Conservation (phyloP, 768 basidiomycete genomes). For the Auricularia heimuer region DNA sequence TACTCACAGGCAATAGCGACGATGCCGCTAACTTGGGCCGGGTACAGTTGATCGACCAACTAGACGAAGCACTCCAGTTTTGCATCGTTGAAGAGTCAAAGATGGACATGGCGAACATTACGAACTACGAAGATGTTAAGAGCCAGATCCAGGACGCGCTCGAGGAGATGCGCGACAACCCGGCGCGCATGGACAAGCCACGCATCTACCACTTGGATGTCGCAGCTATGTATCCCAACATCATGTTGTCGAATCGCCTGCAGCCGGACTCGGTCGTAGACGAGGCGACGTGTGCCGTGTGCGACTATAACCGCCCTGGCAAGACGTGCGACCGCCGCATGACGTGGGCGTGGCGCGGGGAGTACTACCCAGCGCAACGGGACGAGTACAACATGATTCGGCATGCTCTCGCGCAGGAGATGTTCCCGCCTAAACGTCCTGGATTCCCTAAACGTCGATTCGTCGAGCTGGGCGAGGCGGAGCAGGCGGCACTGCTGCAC, state of each 20-base stretch:
- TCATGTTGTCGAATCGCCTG: slow-evolving; percentile 98
- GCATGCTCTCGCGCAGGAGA: slow-evolving; percentile 90
- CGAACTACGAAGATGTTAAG: slow-evolving; percentile 92
- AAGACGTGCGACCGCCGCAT: slow-evolving; percentile 90
- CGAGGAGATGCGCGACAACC: slow-evolving; percentile 85
- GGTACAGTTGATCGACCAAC: slow-evolving; percentile 77
- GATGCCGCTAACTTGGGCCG: background rate
- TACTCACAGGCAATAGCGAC: background rate
- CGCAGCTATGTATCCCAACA: slow-evolving; percentile 99
- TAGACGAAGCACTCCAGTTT: slow-evolving; percentile 86
- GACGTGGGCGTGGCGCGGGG: slow-evolving; percentile 98
- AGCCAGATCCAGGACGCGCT: slow-evolving; percentile 63
- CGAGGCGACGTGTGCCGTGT: slow-evolving; percentile 93
- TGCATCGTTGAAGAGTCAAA: slow-evolving; percentile 81
- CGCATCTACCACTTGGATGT: slow-evolving; percentile 98
- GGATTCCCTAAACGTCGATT: slow-evolving; percentile 71
- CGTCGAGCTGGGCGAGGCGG: slow-evolving; percentile 66
- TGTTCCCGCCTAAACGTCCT: slow-evolving; percentile 73
- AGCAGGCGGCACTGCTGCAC: slow-evolving; percentile 87
- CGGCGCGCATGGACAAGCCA: slow-evolving; percentile 79
- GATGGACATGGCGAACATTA: slow-evolving; percentile 68
- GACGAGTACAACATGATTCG: slow-evolving; percentile 99
- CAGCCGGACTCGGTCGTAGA: slow-evolving; percentile 98
- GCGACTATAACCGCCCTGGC: slow-evolving; percentile 94
- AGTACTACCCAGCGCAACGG: slow-evolving; percentile 93